These are phyloP conservation scores for Xanthoconium purpureum DNA, from an alignment of 768 basidiomycete species.

Conservation along the genomic window DNA sequence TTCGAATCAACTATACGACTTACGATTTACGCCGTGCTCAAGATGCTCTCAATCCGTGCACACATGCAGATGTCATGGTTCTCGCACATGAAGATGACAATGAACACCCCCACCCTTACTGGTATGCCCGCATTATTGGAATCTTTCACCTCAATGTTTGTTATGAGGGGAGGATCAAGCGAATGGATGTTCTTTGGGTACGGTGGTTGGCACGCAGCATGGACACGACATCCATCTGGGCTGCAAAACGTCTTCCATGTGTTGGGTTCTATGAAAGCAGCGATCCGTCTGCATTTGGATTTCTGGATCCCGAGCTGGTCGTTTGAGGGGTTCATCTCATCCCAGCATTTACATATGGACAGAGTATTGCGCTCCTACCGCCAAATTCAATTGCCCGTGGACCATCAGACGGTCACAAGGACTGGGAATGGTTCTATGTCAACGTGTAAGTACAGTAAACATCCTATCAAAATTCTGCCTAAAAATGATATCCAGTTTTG, in stretches of 20 bases:
- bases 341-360: not conserved
- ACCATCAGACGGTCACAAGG: not conserved
- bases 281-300: not conserved
- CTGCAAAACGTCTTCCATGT: not conserved
- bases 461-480: not conserved
- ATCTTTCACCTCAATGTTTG: constrained; percentile 2
- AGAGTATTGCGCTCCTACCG: not conserved
- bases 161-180: not conserved
- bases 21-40: not conserved
- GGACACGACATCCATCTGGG: not conserved
- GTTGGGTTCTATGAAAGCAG: not conserved
- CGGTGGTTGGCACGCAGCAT: not conserved
- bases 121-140: constrained; percentile 28
- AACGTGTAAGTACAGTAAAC: not conserved
- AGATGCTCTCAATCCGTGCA: not conserved
- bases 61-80: not conserved
- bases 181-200: not conserved
- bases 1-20: constrained; percentile 26
- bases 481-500: not conserved
- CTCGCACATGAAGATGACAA: not conserved
- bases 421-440: constrained; percentile 4
- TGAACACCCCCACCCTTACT: constrained; percentile 38
- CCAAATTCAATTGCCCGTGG: not conserved
- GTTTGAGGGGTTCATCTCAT: not conserved
- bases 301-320: not conserved